These are phyloP conservation scores for Cytospora chrysosperma DNA, from an alignment of 2,329 filamentous ascomycete species.

Conservation along the genomic window DNA sequence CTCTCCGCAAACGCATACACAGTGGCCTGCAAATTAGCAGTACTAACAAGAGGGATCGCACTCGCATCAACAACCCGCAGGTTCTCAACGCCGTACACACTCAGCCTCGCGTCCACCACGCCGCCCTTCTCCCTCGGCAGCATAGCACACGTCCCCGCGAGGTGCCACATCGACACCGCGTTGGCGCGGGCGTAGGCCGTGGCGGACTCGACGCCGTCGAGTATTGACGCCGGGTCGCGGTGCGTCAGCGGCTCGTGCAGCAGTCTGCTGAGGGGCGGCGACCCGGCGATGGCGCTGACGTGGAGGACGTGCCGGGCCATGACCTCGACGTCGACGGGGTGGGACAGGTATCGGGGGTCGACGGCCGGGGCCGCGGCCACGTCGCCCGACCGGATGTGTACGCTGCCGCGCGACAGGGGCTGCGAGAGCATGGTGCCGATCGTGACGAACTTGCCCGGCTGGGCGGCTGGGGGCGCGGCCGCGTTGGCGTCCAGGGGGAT, in stretches of 20 bases:
- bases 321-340: constrained; percentile 45
- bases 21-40: constrained; percentile 18
- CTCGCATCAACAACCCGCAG: constrained; percentile 19
- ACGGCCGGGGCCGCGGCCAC: constrained; percentile 45
- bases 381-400: constrained; percentile 49
- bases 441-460: constrained; percentile 47
- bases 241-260: constrained; percentile 8
- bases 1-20: constrained; percentile 21
- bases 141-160: constrained; percentile 18
- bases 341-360: constrained; percentile 52
- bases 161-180: constrained; percentile 16
- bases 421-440: constrained; percentile 55
- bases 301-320: constrained; percentile 44
- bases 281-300: constrained; percentile 38
- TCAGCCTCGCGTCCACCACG: constrained; percentile 15
- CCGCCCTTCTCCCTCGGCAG: constrained; percentile 10
- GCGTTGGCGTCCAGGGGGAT: constrained; percentile 27
- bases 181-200: constrained; percentile 5
- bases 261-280: constrained; percentile 33
- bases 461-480: constrained; percentile 28
- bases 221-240: constrained; percentile 29
- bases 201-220: background rate
- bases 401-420: constrained; percentile 54
- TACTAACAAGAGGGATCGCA: constrained; percentile 14
- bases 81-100: constrained; percentile 13